Evolutionary conservation across 345 rosid genomes (phyloP), one percentile per base, ranked within the genome.

Genomic region (Eucalyptus leucophloia): DNA sequence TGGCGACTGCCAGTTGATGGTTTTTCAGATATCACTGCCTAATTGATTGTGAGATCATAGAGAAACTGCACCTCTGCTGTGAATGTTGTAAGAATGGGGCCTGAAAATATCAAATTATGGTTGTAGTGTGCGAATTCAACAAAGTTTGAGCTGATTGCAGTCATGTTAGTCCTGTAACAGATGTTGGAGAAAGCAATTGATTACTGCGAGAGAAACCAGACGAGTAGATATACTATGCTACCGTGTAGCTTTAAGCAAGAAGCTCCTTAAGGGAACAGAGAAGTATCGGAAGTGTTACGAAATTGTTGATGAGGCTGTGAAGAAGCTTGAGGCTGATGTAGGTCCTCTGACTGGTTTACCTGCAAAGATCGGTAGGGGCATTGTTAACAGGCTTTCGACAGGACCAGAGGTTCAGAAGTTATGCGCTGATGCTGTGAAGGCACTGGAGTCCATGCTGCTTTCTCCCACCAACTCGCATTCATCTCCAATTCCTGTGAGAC

Each of bases 131-230:
- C 16, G 12, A 49, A 49, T 53, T 86, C 56, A 34, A 86, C 58
- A 45, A 86, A 30, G 83, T 77, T 77, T 77, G 85, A 49, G 11
- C 77, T 56, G 44, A 53, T 87, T 42, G 56, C 23, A 51, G 54
- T 51, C n/a, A 56, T 54, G 49, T 87, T 40, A 32, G 87, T 69
- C 54, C 69, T 92, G 87, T 26, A 30, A 77, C 89, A 97, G 99
- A 91, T 95, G 99, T 92, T 96, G 98, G 99, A 97, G 95, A 94
- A 98, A 98, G 90, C 99, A 98, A 91, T 87, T 98, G 93, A 89
- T 93, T 91, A 91, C 90, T 49, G 98, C 99, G 1, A 97, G 92
- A 86, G 97, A 95, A 88, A 97, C 99, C 3, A 89, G 98, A 91
- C 95, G 98, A 87, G 98, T 97, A 50, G 98, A 97, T 90, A 95